phyloP scores from a whole-genome alignment of 176 grass and related monocot species.

The Musa beccarii region DNA sequence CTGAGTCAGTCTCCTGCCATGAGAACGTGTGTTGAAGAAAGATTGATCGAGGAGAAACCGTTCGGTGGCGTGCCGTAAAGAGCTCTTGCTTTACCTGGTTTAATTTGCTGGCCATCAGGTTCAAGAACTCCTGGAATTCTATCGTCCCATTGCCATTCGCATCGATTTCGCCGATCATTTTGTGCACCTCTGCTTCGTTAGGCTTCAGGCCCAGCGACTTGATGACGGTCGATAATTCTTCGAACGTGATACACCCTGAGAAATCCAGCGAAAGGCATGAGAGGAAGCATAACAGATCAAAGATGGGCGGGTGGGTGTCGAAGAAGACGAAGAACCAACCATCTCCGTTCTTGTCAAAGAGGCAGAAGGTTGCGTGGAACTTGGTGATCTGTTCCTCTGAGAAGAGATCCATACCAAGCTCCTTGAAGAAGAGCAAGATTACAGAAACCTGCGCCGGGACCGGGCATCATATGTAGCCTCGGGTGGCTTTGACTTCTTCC shows the following conservation, averaged over 20 bases:
- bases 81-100: slow-evolving; percentile 7
- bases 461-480: too few relatives aligned
- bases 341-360: slow-evolving; percentile 14
- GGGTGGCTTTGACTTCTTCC: too few relatives aligned
- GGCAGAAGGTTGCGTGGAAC: neutral
- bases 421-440: neutral
- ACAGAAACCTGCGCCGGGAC: too few relatives aligned
- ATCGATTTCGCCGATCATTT: slow-evolving; percentile 83
- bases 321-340: neutral
- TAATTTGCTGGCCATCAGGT: slow-evolving; percentile 48
- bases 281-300: neutral
- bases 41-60: neutral
- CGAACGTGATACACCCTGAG: slow-evolving; percentile 61
- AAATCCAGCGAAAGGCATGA: neutral
- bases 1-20: slow-evolving; percentile 26
- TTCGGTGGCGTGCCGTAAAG: neutral
- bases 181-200: slow-evolving; percentile 35
- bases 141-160: slow-evolving; percentile 70
- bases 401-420: neutral
- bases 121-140: slow-evolving; percentile 67
- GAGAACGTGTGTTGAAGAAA: neutral
- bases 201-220: slow-evolving; percentile 60
- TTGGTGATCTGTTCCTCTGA: neutral
- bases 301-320: neutral
- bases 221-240: slow-evolving; percentile 60